Evolutionary conservation across 1,284 basidiomycete species (phyloP).

Genomic region (Malassezia japonica): DNA sequence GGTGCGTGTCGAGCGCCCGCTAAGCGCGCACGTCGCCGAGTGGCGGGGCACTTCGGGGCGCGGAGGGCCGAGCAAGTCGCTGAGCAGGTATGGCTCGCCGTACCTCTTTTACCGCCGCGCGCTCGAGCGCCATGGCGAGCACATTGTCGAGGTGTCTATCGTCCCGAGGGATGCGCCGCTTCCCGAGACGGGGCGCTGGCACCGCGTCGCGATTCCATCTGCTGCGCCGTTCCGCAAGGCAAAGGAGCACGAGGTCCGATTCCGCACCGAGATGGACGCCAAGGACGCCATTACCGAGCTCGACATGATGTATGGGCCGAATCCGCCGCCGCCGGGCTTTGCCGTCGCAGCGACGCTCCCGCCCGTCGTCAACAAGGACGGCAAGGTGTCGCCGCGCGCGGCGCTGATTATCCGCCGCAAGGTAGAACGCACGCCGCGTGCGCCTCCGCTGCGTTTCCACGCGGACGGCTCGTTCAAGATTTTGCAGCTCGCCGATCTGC

Average conservation of each 20-base stretch:
- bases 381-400: not conserved
- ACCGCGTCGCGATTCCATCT: slow-evolving; percentile 16
- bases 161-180: slow-evolving; percentile 20
- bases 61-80: slow-evolving; percentile 7
- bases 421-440: slow-evolving; percentile 16
- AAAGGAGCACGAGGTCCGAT: not conserved
- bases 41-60: slow-evolving; percentile 17
- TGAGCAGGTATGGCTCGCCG: slow-evolving; percentile 25
- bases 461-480: slow-evolving; percentile 39
- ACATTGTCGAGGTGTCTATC: slow-evolving; percentile 29
- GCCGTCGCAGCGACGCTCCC: slow-evolving; percentile 19
- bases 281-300: slow-evolving; percentile 31
- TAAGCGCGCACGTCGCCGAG: slow-evolving; percentile 58
- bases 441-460: slow-evolving; percentile 21
- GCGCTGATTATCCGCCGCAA: slow-evolving; percentile 25
- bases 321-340: slow-evolving; percentile 38
- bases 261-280: not conserved
- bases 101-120: slow-evolving; percentile 38
- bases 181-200: slow-evolving; percentile 24
- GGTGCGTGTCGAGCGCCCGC: slow-evolving; percentile 69
- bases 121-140: slow-evolving; percentile 18
- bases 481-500: slow-evolving; percentile 41
- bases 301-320: slow-evolving; percentile 35
- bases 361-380: not conserved
- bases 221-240: not conserved